A percentile compares a stretch with the other conserved stretches of the same genome.
These are phyloP conservation scores for Kazachstania sp. DNA, from an alignment of 1,139 yeast species.

Conservation along the genomic window DNA sequence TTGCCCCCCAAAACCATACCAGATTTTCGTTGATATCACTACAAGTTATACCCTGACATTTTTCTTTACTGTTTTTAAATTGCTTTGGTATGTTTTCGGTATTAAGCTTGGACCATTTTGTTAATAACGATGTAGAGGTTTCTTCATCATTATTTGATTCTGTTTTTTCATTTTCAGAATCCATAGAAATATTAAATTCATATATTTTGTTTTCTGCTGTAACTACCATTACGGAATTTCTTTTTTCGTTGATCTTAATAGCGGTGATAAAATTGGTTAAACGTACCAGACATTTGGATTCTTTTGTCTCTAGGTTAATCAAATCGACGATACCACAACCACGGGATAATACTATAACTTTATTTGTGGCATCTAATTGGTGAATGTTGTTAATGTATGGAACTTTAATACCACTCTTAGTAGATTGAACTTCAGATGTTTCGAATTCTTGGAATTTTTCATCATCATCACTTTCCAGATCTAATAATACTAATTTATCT, in stretches of 20 bases:
- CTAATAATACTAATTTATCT: conserved; percentile 51
- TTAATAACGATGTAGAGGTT: conserved; percentile 36
- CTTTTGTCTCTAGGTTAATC: conserved; percentile 31
- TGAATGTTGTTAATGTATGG: conserved; percentile 41
- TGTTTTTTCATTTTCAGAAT: conserved; percentile 12
- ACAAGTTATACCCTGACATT: conserved; percentile 63
- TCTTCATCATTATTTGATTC: conserved; percentile 7
- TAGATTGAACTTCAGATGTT: conserved; percentile 29
- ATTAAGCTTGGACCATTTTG: conserved; percentile 75
- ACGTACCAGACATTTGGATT: conserved; percentile 37
- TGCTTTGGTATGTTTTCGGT: conserved; percentile 66
- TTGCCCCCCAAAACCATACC: conserved; percentile 83
- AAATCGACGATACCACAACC: conserved; percentile 61
- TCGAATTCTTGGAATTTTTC: conserved; percentile 37
- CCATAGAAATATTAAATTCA: conserved; percentile 41
- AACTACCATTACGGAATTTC: conserved; percentile 50
- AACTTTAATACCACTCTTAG: conserved; percentile 28
- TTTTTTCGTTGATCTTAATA: conserved; percentile 43
- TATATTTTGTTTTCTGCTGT: conserved; percentile 68
- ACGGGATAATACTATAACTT: conserved; percentile 48
- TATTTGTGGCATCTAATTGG: conserved; percentile 40
- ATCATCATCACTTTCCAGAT: conserved; percentile 38
- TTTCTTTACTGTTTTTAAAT: conserved; percentile 51
- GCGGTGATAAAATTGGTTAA: conserved; percentile 56
- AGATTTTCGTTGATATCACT: conserved; percentile 35